Base-by-base conservation (phyloP, 768 basidiomycete species). In the Sutorius australiensis region DNA sequence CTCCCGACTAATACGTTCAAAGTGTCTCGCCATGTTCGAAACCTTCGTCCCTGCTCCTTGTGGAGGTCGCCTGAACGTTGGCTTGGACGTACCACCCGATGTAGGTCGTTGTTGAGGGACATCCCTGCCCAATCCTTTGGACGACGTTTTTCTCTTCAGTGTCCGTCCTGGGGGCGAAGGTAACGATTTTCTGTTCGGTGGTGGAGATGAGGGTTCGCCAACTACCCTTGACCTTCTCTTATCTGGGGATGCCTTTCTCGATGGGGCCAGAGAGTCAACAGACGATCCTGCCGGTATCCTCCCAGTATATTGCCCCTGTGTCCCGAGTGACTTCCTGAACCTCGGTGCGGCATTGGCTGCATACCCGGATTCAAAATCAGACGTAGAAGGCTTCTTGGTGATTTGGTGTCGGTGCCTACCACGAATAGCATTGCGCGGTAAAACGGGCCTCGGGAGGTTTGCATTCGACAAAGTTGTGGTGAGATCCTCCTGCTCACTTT, bases 281-380 rank as follows among this genome's bases (percentile, higher is more conserved):
- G 65, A 64, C 38, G 78, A 72, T 16, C 67, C 72, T 28, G 78
- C 71, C 9, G 81, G 82, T 1, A 63, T 21, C 19, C 73, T 85
- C 9, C 81, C 76, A 39, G 85, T 80, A 34, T 84, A 50, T 38
- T 69, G 63, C 13, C 59, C 54, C 27, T 55, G 65, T 67, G 58
- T 46, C 36, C 73, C 69, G 8, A 75, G 51, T 5, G 78, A 65
- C 48, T 82, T 81, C 21, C 86, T 73, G 59, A 90, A 86, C 58
- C 81, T 78, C 2, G 92, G 87, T 1, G 91, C 92, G 53, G 93
- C 84, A 63, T 94, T 94, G n/a, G 86, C 89, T 4, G 93, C 92
- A 70, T 95, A 95, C 43, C 93, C 84, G 51, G 88, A 83, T 71
- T 95, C 94, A 49, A 92, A 92, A 65, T 95, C 94, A 6, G 93